These are phyloP conservation scores for Barbatosphaeria neglecta DNA, from an alignment of 495 filamentous ascomycete species.

Conservation along the genomic window DNA sequence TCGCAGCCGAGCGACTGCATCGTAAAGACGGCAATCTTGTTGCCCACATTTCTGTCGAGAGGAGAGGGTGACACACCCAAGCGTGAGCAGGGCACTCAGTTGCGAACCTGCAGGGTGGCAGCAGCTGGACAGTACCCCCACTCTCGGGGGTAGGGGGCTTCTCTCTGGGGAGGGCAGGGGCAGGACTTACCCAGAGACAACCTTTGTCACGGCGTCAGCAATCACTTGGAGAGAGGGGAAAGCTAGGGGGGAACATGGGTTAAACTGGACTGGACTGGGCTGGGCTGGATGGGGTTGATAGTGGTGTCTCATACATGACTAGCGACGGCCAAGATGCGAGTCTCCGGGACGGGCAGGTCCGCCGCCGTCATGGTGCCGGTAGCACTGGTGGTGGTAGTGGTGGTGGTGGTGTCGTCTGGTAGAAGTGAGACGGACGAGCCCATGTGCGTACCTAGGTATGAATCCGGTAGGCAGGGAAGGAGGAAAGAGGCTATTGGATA, in stretches of 20 bases:
- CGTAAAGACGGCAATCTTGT: constrained; percentile 86
- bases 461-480: neutral
- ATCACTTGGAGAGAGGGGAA: constrained; percentile 5
- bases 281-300: constrained; percentile 2
- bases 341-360: constrained; percentile 61
- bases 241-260: constrained; percentile 3
- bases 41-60: constrained; percentile 74
- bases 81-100: too few species aligned
- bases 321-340: constrained; percentile 80
- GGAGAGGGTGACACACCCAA: constrained; percentile 8
- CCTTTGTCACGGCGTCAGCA: constrained; percentile 40
- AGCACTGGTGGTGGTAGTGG: neutral
- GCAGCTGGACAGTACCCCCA: too few species aligned
- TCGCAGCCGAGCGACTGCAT: constrained; percentile 91
- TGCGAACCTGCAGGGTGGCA: too few species aligned
- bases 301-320: constrained; percentile 70
- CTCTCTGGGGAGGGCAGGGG: neutral
- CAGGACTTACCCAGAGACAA: constrained; percentile 62
- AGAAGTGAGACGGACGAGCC: neutral
- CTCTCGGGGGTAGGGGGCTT: too few species aligned
- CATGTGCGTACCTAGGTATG: too few species aligned
- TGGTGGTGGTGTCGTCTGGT: neutral
- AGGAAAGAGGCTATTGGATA: neutral
- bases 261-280: too few species aligned
- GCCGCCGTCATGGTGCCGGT: constrained; percentile 21